Evolutionary conservation across 169 alveolate genomes (phyloP).

Genomic region (Perkinsus marinus): DNA sequence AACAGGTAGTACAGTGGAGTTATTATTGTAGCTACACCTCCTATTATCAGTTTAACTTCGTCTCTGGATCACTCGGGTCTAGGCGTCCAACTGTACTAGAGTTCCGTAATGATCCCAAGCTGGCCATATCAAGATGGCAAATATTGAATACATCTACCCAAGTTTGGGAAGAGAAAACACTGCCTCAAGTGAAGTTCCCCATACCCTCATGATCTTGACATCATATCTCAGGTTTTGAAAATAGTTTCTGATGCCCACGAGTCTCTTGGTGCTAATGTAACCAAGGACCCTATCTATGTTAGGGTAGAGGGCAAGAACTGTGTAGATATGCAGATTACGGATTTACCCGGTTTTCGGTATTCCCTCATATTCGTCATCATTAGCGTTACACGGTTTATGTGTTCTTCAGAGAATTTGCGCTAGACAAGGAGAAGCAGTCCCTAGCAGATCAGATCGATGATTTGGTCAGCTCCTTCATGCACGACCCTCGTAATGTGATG

Average conservation of each 20-base stretch:
- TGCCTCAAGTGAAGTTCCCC: background rate
- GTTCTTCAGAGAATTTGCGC: slow-evolving; percentile 28
- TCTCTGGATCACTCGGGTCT: background rate
- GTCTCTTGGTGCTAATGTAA: background rate
- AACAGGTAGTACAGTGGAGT: background rate
- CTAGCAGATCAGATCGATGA: slow-evolving; percentile 1
- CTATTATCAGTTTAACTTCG: background rate
- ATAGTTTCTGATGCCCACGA: slow-evolving; percentile 1
- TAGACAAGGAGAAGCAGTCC: slow-evolving; percentile 20
- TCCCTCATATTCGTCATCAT: too few relatives aligned
- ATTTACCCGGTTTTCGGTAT: slow-evolving; percentile 31
- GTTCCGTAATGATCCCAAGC: background rate
- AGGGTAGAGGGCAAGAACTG: background rate
- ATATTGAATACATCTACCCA: background rate
- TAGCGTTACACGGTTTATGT: too few relatives aligned
- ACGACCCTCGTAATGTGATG: slow-evolving; percentile 3
- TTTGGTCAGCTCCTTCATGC: background rate
- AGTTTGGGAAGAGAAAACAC: background rate
- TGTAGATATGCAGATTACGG: slow-evolving; percentile 25
- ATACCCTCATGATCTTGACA: too few relatives aligned
- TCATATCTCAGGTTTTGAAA: slow-evolving; percentile 7
- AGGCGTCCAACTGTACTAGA: background rate
- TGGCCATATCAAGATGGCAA: slow-evolving; percentile 9
- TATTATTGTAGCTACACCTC: background rate
- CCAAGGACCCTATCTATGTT: background rate